Evolutionary conservation across 1,139 yeast genomes (phyloP).

Genomic region (Hansenula sp.): DNA sequence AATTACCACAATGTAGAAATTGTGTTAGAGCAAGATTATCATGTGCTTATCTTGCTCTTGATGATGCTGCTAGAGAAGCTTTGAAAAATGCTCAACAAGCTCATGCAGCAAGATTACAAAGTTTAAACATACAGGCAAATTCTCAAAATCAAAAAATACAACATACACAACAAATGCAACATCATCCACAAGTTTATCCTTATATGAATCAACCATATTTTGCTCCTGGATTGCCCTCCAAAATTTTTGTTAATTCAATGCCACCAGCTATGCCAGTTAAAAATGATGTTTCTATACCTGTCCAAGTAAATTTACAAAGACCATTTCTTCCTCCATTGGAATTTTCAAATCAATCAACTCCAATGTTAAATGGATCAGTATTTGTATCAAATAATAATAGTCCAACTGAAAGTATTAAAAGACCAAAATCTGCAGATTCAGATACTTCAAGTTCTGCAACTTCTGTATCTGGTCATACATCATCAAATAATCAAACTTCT

Average conservation of each 20-base stretch:
- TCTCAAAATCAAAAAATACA: conserved; percentile 12
- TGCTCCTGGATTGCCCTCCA: conserved; percentile 2
- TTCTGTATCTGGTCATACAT: conserved; percentile 2
- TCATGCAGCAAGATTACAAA: conserved; percentile 19
- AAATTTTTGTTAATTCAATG: not conserved
- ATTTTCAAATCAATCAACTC: not conserved
- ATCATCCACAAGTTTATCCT: not conserved
- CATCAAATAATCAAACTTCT: not conserved
- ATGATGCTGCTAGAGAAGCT: conserved; percentile 46
- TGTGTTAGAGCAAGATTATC: conserved; percentile 55
- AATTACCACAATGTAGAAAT: conserved; percentile 55
- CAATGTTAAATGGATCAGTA: not conserved
- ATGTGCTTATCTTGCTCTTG: conserved; percentile 50
- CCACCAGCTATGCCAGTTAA: no score
- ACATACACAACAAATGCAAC: not conserved
- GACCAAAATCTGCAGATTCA: not conserved
- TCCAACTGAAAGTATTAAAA: conserved; percentile 1
- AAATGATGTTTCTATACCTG: not conserved
- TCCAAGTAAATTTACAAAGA: not conserved
- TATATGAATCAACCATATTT: conserved; percentile 1
- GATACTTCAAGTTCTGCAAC: not conserved
- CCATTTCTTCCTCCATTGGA: not conserved
- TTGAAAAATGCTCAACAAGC: conserved; percentile 43
- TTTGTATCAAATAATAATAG: not conserved
- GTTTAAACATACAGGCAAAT: conserved; percentile 12